A percentile compares a stretch with the other conserved stretches of the same genome.
Conservation (phyloP, 371 early-diverging fungal species). For the Mucor plumbeus region DNA sequence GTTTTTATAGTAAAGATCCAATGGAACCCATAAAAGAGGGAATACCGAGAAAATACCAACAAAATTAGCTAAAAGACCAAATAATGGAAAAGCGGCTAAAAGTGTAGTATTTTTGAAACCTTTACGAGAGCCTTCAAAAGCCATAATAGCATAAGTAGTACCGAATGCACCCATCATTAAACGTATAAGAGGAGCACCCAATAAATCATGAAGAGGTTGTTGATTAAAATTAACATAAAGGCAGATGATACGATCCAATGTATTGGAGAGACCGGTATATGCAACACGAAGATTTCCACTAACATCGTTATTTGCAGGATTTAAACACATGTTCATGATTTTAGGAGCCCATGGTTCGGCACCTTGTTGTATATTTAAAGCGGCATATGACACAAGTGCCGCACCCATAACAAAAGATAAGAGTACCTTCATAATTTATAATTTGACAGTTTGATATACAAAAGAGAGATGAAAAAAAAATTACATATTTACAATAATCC, state of each 20-base stretch:
- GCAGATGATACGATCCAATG: conserved; percentile 22
- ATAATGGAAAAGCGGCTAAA: conserved; percentile 19
- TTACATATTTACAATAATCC: not conserved
- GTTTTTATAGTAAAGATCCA: conserved; percentile 8
- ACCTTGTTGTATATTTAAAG: not conserved
- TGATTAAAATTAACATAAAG: conserved; percentile 23
- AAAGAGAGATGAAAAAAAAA: not conserved
- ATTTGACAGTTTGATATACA: not conserved
- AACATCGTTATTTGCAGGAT: conserved; percentile 18
- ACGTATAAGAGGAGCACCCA: conserved; percentile 17
- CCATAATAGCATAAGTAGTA: conserved; percentile 25
- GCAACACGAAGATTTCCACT: conserved; percentile 22
- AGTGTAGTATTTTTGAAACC: conserved; percentile 23
- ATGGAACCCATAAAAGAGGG: conserved; percentile 26
- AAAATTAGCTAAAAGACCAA: conserved; percentile 21
- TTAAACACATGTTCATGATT: conserved; percentile 25
- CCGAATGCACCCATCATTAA: conserved; percentile 24
- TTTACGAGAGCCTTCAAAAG: conserved; percentile 33
- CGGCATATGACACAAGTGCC: conserved; percentile 3
- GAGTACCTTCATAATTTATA: conserved; percentile 8
- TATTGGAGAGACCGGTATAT: conserved; percentile 17
- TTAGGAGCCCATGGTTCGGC: conserved; percentile 21
- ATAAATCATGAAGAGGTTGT: conserved; percentile 17
- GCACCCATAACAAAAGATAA: conserved; percentile 8
- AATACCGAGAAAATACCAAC: conserved; percentile 21